Evolutionary conservation across 2,329 filamentous ascomycete genomes (phyloP).

Genomic region (Cercospora canescens): DNA sequence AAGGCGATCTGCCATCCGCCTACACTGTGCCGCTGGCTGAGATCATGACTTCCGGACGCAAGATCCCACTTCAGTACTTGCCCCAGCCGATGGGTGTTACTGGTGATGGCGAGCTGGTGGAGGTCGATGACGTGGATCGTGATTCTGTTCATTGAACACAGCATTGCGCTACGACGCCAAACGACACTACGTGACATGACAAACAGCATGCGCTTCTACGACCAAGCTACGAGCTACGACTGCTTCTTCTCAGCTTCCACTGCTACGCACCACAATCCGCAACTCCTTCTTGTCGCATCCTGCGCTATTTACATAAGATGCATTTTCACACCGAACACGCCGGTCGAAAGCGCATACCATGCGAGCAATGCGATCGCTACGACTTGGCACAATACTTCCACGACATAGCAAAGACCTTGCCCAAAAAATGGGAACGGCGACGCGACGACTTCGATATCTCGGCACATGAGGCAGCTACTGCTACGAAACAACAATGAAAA

Average conservation of each 20-base stretch:
- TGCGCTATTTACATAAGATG: background rate
- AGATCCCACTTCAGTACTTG: background rate
- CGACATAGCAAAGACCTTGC: background rate
- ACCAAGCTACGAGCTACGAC: background rate
- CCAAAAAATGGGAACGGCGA: background rate
- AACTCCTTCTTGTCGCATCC: background rate
- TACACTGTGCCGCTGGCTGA: slow-evolving; percentile 22
- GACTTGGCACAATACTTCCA: background rate
- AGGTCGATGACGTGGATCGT: slow-evolving; percentile 11
- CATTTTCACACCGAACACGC: too few relatives aligned
- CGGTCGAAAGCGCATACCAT: background rate
- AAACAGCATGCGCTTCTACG: background rate
- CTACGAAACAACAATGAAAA: background rate
- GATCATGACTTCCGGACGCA: slow-evolving; percentile 21
- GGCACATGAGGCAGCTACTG: background rate
- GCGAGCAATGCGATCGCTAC: background rate
- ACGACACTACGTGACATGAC: background rate
- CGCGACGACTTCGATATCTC: background rate
- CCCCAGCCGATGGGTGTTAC: slow-evolving; percentile 17
- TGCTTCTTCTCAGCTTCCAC: background rate
- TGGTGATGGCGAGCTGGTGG: slow-evolving; percentile 11
- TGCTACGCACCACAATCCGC: background rate
- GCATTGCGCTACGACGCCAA: background rate
- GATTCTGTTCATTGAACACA: background rate
- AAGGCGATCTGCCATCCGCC: slow-evolving; percentile 28